A percentile compares a stretch with the other conserved stretches of the same genome.
phyloP scores from a whole-genome alignment of 805 yeast genomes.

The Candida sakaeoensis region DNA sequence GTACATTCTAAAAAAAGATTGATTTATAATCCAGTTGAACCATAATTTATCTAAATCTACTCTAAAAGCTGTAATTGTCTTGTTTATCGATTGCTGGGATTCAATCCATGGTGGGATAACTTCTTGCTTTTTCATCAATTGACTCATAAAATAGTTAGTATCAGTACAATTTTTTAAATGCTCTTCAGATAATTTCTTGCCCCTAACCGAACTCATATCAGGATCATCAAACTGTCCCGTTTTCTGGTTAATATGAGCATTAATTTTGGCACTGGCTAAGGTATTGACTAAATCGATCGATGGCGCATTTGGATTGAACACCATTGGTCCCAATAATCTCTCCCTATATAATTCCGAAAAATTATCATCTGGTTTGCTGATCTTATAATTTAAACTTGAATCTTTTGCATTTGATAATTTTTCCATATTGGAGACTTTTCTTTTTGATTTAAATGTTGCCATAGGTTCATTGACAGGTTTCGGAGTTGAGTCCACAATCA shows the following conservation, averaged over 20 bases:
- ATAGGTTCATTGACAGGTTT: constrained; percentile 12
- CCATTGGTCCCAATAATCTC: constrained; percentile 55
- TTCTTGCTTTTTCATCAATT: constrained; percentile 71
- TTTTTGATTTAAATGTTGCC: constrained; percentile 13
- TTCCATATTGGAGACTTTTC: constrained; percentile 11
- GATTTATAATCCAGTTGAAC: constrained; percentile 19
- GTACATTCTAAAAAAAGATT: constrained; percentile 6
- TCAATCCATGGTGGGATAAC: constrained; percentile 90
- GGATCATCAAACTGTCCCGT: constrained; percentile 68
- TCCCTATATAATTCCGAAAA: constrained; percentile 63
- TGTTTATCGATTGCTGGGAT: constrained; percentile 65
- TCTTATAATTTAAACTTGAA: constrained; percentile 57
- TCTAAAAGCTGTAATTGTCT: constrained; percentile 47
- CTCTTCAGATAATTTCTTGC: constrained; percentile 52
- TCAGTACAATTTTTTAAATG: constrained; percentile 64
- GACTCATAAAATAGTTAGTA: constrained; percentile 66
- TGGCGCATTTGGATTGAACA: constrained; percentile 39
- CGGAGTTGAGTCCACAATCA: constrained; percentile 31
- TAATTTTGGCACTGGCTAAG: constrained; percentile 72
- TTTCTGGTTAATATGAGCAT: constrained; percentile 56
- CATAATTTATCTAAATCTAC: constrained; percentile 39
- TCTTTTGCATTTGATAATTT: constrained; percentile 63
- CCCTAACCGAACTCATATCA: constrained; percentile 46
- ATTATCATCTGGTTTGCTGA: constrained; percentile 41
- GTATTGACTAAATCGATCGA: constrained; percentile 55